Percentiles rank a stretch among this genome's conserved stretches.
These are phyloP conservation scores for Abrus pulchellus DNA, from an alignment of 306 rosid genomes.

Conservation along the genomic window DNA sequence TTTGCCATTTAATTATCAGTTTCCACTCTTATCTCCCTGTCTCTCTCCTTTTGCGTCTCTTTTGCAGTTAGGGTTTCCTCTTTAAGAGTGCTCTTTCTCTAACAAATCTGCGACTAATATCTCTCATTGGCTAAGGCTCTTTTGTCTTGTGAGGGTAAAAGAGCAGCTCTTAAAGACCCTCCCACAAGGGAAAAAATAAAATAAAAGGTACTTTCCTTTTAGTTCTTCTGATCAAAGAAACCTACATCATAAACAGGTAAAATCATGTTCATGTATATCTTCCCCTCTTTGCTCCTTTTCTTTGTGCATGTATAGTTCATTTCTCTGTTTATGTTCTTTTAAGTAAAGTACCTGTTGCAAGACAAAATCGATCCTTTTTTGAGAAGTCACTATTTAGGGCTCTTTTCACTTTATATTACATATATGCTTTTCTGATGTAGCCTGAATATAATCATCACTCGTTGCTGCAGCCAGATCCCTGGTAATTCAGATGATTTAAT, in stretches of 20 bases:
- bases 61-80: conserved; percentile 72
- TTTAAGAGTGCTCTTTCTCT: conserved; percentile 48
- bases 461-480: conserved; percentile 53
- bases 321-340: conserved; percentile 47
- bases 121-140: conserved; percentile 58
- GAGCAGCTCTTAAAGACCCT: conserved; percentile 55
- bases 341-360: conserved; percentile 37
- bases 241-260: conserved; percentile 67
- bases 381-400: conserved; percentile 55
- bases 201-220: conserved; percentile 62
- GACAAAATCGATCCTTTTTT: conserved; percentile 51
- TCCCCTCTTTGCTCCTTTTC: conserved; percentile 44
- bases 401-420: conserved; percentile 40
- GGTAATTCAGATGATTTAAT: conserved; percentile 34
- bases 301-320: conserved; percentile 42
- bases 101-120: conserved; percentile 50
- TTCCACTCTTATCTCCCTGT: conserved; percentile 41
- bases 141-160: conserved; percentile 55
- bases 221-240: conserved; percentile 62
- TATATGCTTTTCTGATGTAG: conserved; percentile 28
- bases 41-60: conserved; percentile 40
- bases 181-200: conserved; percentile 44
- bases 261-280: conserved; percentile 51
- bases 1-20: conserved; percentile 60
- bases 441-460: conserved; percentile 41